A percentile compares a stretch with the other conserved stretches of the same genome.
Evolutionary conservation across 768 basidiomycete species (phyloP).

Genomic region (Chalciporus sphaerocephalus): DNA sequence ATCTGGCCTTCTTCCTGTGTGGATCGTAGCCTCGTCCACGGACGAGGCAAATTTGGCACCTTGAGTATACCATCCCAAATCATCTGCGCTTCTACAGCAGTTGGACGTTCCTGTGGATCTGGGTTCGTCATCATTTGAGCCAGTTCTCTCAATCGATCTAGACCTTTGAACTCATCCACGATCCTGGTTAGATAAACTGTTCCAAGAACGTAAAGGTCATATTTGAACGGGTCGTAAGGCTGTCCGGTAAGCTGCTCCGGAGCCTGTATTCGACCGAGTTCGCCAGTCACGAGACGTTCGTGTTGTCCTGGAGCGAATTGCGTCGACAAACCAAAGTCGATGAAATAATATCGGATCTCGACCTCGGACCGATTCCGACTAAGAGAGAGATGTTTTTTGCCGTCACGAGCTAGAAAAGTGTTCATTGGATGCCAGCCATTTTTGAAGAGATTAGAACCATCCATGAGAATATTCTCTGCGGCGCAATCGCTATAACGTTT

Average conservation of each 20-base stretch:
- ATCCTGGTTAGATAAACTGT: conserved; percentile 14
- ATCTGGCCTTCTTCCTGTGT: neutral
- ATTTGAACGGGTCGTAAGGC: conserved; percentile 26
- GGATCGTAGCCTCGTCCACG: neutral
- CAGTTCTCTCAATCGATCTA: neutral
- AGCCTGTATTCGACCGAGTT: conserved; percentile 10
- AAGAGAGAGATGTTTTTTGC: conserved; percentile 12
- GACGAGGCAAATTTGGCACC: neutral
- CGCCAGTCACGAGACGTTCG: neutral
- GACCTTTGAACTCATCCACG: neutral
- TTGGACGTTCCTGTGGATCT: neutral
- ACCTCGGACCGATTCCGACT: conserved; percentile 20
- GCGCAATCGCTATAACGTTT: conserved; percentile 19
- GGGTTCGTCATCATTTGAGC: neutral
- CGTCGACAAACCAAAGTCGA: conserved; percentile 33
- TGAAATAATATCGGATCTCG: conserved; percentile 28
- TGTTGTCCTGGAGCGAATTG: conserved; percentile 18
- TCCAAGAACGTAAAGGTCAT: conserved; percentile 24
- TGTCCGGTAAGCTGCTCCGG: conserved; percentile 17
- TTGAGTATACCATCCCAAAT: neutral
- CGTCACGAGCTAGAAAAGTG: conserved; percentile 7
- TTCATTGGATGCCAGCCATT: conserved; percentile 21
- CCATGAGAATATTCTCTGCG: conserved; percentile 31
- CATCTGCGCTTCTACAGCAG: neutral
- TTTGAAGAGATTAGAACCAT: conserved; percentile 18